phyloP scores from a whole-genome alignment of 1,284 basidiomycete genomes.

The Phellopilus nigrolimitatus region DNA sequence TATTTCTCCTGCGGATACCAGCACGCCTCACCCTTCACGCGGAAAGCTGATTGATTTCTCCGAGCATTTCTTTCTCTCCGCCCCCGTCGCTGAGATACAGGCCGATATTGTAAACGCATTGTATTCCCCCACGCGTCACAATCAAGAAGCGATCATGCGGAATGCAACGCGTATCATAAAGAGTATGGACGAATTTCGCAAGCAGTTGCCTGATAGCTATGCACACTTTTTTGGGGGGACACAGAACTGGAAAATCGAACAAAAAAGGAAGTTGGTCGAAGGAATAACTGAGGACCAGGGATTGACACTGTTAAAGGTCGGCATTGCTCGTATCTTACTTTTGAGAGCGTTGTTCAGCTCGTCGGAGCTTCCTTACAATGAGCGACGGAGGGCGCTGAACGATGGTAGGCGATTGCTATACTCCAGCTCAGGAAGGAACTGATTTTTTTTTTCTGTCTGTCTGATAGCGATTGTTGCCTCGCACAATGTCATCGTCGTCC shows the following conservation, averaged over 20 bases:
- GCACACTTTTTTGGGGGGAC: constrained; percentile 69
- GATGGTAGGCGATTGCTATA: constrained; percentile 61
- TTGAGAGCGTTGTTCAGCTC: constrained; percentile 71
- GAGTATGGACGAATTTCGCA: constrained; percentile 62
- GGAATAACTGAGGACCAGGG: constrained; percentile 74
- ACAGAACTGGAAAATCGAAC: constrained; percentile 61
- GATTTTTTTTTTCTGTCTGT: constrained; percentile 7
- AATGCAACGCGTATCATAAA: constrained; percentile 73
- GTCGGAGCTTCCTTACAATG: constrained; percentile 57
- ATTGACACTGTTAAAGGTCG: constrained; percentile 72
- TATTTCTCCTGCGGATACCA: constrained; percentile 70
- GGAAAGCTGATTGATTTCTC: constrained; percentile 42
- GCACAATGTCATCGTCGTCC: constrained; percentile 78
- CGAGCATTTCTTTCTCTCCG: constrained; percentile 67
- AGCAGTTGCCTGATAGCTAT: constrained; percentile 62
- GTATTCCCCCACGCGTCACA: constrained; percentile 65
- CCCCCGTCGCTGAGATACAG: constrained; percentile 71
- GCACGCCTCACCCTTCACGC: constrained; percentile 64
- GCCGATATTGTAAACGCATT: constrained; percentile 81
- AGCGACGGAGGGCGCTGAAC: constrained; percentile 62
- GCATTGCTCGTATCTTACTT: constrained; percentile 72
- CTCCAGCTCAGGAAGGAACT: not conserved
- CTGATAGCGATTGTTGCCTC: constrained; percentile 69
- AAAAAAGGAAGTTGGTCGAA: constrained; percentile 58
- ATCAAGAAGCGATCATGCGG: constrained; percentile 61